A percentile compares a stretch with the other conserved stretches of the same genome.
phyloP scores from a whole-genome alignment of 306 rosid genomes.

The Herpetospermum pedunculosum region DNA sequence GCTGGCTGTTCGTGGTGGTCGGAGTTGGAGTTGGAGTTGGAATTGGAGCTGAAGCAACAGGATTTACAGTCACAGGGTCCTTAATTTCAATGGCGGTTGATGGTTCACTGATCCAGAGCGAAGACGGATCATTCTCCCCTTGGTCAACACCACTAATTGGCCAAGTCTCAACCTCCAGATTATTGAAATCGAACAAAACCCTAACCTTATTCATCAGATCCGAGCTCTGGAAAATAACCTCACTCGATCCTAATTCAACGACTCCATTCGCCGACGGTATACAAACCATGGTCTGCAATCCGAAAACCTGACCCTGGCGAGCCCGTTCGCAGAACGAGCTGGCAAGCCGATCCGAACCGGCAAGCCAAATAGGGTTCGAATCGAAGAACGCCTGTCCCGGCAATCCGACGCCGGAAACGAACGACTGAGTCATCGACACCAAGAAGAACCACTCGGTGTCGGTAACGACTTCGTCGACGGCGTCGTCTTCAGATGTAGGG shows the following conservation, averaged over 20 bases:
- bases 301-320: conserved; percentile 47
- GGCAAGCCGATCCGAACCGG: conserved; percentile 40
- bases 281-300: conserved; percentile 64
- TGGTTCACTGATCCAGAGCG: conserved; percentile 64
- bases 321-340: conserved; percentile 61
- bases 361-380: conserved; percentile 57
- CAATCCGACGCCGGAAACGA: conserved; percentile 49
- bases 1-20: not conserved
- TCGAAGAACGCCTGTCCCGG: conserved; percentile 57
- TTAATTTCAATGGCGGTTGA: conserved; percentile 29
- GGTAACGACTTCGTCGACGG: conserved; percentile 75
- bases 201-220: conserved; percentile 76
- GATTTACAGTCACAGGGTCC: conserved; percentile 26
- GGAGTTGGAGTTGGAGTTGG: conserved; percentile 23
- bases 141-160: conserved; percentile 40
- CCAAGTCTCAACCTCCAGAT: conserved; percentile 52
- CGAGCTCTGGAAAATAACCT: conserved; percentile 42
- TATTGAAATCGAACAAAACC: conserved; percentile 62
- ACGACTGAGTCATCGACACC: conserved; percentile 84
- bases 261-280: conserved; percentile 72
- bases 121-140: conserved; percentile 77
- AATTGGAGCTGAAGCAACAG: conserved; percentile 17
- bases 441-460: conserved; percentile 97
- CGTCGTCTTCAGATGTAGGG: conserved; percentile 29
- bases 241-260: conserved; percentile 78